Evolutionary conservation across 192 early-diverging fungal species (phyloP), one percentile per base, ranked within the genome.

Genomic region (Thamnidium elegans): DNA sequence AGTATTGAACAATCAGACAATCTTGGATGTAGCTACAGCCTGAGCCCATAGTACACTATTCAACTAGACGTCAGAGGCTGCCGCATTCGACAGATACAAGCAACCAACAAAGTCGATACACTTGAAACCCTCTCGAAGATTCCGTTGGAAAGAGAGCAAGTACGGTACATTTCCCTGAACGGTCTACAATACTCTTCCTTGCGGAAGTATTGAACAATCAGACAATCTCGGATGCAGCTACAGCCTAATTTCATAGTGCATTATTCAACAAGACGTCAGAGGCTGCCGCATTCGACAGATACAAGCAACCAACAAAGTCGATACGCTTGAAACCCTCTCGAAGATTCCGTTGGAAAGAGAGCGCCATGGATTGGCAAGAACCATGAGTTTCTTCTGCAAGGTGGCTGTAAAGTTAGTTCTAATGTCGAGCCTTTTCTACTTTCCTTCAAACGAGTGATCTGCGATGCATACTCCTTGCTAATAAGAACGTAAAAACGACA

Each of bases 161-260:
- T 36, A 47, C 17, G 46, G 15, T 47, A 47, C 46, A 47, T 47
- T 47, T 47, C 46, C 46, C 46, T 7, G 46, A 47, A 47, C 46
- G 46, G 46, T 47, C 46, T 47, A 47, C 46, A 47, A 47, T 47
- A 47, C 46, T 47, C 46, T 47, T 47, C 46, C 46, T 47, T 47
- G 46, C 0, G 14, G 46, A 47, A 47, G 46, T 4, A 47, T 47
- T 47, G 46, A 47, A 47, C 46, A 47, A 13, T 47, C 46, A 47
- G 46, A 47, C 46, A 47, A 47, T 47, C 2, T 11, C 15, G 46
- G 46, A 47, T 47, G 46, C 14, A 47, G 46, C 46, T 47, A 47
- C 46, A 47, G 46, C 46, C 14, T 47, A 47, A 47, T n/a, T n/a
- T n/a, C 46, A 47, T 47, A 47, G 46, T 47, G 14, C 46, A 47